Evolutionary conservation across 352 stramenopile species (phyloP).

Genomic region (Pythium angustatum): DNA sequence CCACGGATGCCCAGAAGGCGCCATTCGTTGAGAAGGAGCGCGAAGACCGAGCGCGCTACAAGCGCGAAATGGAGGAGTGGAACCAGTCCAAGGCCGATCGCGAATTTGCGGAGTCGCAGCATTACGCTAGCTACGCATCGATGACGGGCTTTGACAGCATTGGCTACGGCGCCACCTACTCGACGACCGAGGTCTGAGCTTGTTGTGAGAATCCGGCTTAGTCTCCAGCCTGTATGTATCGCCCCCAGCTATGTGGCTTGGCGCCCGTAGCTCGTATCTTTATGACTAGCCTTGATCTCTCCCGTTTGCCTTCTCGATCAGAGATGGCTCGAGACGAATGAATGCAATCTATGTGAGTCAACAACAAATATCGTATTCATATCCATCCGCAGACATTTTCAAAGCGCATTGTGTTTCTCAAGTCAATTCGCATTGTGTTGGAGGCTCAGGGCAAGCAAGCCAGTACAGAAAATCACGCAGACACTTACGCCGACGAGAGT

Average conservation of each 20-base stretch:
- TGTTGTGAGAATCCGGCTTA: too few species aligned
- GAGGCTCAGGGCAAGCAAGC: not conserved
- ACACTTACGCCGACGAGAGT: conserved; percentile 75
- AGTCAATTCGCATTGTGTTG: too few species aligned
- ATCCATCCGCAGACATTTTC: conserved; percentile 1
- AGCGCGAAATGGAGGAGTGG: conserved; percentile 92
- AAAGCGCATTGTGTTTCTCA: not conserved
- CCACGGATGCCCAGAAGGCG: conserved; percentile 88
- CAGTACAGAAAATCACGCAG: conserved; percentile 5
- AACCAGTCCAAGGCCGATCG: conserved; percentile 84
- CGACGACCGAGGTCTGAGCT: conserved; percentile 34
- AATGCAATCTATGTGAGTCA: conserved; percentile 6
- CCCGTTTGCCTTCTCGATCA: conserved; percentile 12
- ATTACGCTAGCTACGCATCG: conserved; percentile 76
- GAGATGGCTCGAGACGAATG: conserved; percentile 7
- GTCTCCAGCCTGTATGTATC: too few species aligned
- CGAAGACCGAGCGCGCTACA: conserved; percentile 90
- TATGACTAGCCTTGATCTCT: too few species aligned
- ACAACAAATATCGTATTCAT: conserved; percentile 3
- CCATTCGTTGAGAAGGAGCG: conserved; percentile 94
- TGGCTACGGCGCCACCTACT: conserved; percentile 72
- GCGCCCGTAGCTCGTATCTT: too few species aligned
- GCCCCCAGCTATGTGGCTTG: too few species aligned
- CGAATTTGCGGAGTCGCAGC: conserved; percentile 82
- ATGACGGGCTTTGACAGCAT: conserved; percentile 86